These are phyloP conservation scores for Rhizoclosmatium sp. DNA, from an alignment of 192 early-diverging fungal genomes.

Conservation along the genomic window DNA sequence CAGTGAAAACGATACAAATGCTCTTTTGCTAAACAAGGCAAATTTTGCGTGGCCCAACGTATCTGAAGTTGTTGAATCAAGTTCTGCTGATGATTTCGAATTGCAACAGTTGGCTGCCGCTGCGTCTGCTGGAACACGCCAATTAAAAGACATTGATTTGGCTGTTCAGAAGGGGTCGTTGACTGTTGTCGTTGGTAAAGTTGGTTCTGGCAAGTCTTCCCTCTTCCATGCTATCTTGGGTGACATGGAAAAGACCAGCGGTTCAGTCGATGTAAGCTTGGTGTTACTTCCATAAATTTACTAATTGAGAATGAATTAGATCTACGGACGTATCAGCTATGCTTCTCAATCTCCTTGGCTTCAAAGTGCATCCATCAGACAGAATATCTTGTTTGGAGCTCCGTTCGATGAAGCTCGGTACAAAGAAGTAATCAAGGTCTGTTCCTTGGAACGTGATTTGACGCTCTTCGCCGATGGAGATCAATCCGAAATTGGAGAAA, in stretches of 20 bases:
- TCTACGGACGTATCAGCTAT: slow-evolving; percentile 62
- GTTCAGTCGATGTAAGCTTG: slow-evolving; percentile 47
- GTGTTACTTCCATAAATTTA: not conserved
- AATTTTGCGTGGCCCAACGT: slow-evolving; percentile 62
- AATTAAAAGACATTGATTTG: slow-evolving; percentile 54
- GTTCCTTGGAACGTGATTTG: slow-evolving; percentile 52
- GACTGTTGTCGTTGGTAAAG: slow-evolving; percentile 78
- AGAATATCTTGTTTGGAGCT: slow-evolving; percentile 45
- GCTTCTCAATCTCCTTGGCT: slow-evolving; percentile 84
- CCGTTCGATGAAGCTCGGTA: slow-evolving; percentile 43
- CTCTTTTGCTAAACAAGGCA: slow-evolving; percentile 64
- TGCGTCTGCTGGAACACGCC: slow-evolving; percentile 44
- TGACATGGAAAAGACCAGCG: slow-evolving; percentile 62
- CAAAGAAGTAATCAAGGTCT: slow-evolving; percentile 40
- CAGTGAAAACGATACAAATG: slow-evolving; percentile 49
- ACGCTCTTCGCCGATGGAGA: slow-evolving; percentile 42
- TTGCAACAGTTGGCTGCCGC: not conserved
- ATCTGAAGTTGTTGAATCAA: not conserved
- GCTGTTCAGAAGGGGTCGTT: slow-evolving; percentile 62
- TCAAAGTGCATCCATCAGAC: slow-evolving; percentile 74
- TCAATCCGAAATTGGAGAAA: slow-evolving; percentile 57
- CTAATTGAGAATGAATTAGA: slow-evolving; percentile 27
- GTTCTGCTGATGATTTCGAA: not conserved
- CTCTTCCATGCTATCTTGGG: slow-evolving; percentile 79
- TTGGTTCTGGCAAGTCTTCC: slow-evolving; percentile 81